Evolutionary conservation across 495 filamentous ascomycete genomes (phyloP), one percentile per base, ranked within the genome.

Genomic region (Stereocaulon alpinum): DNA sequence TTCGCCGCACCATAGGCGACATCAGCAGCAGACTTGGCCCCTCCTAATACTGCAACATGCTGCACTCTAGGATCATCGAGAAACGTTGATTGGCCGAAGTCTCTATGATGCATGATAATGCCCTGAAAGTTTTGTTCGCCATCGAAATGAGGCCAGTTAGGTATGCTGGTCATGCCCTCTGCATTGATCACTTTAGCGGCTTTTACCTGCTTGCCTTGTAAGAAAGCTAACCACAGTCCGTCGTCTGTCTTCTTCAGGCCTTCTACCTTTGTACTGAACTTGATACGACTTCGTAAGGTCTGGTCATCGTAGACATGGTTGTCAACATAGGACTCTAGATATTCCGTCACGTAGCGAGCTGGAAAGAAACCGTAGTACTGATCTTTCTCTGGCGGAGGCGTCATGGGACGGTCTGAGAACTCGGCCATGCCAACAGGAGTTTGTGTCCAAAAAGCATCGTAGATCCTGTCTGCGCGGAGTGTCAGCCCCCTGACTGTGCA

Each of bases 361-460:
- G 66, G 61, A 57, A 74, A 72, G 53, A 68, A 67, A 10, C 68
- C 68, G 48, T 70, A 55, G 47, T 65, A 67, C 3, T 30, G 44
- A 27, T 73, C 68, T 30, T 64, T 64, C 0, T 62, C 40, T 18
- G 67, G 65, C 5, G 74, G 71, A 17, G 41, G 55, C 17, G 54
- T 37, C 58, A 75, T 66, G 20, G 66, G 59, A 47, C 58, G 52
- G 60, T 77, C 74, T 1, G 74, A 73, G 55, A 69, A 77, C 37
- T 71, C 71, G 10, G 67, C 66, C 63, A 69, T 68, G n/a, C 71
- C 61, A 18, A 71, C 44, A 22, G 67, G 61, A 34, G 62, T 69
- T 64, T 77, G 74, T 18, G 73, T 72, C 70, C 71, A 75, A 62
- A 77, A 77, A 9, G 47, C 56, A 40, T 69, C 62, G 60, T 76